Base-by-base conservation (phyloP, 192 early-diverging fungal species). In the Coemansia javaensis region DNA sequence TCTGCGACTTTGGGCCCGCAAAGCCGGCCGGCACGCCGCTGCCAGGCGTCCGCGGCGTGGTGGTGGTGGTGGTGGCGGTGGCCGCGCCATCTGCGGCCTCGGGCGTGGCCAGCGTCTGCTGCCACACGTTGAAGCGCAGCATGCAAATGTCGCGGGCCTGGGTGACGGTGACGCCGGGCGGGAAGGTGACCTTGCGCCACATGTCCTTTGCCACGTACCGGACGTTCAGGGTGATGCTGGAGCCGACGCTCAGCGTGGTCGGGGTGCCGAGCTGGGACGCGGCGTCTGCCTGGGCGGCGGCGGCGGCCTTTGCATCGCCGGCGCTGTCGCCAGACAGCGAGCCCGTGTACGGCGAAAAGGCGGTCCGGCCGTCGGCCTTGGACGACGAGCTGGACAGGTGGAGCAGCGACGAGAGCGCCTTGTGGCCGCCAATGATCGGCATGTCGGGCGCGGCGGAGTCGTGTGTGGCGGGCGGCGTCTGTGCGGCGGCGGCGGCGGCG, bases 51-150 rank as follows among this genome's bases (percentile, higher is more conserved):
- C 9, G 28, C 28, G 9, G 9, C 8, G 28, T 30, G 5, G 9
- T 30, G 28, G 7, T 30, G 28, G 28, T 37, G 12, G 4, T 46
- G 32, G 30, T 60, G 31, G n/a, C 32, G 40, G 35, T 37, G 36
- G 9, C 18, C 50, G 48, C 37, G 1, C 42, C 25, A 6, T 14
- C 31, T 4, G 35, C 24, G 9, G 47, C 35, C 20, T 32, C 31
- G 8, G 43, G 17, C 16, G 32, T 30, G 9, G 44, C 36, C 33
- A 72, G 45, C 0, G 63, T 68, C 40, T 74, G 69, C 24, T 68
- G 65, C 76, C 76, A 78, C 37, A 78, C 58, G 43, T 66, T 78
- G 50, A 68, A 78, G n/a, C 70, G 64, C 36, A 78, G 56, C 65
- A 78, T 73, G 42, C 70, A 78, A 27, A 78, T 73, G 36, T 78